phyloP scores from a whole-genome alignment of 768 basidiomycete genomes.

The Lenzites betulinus region DNA sequence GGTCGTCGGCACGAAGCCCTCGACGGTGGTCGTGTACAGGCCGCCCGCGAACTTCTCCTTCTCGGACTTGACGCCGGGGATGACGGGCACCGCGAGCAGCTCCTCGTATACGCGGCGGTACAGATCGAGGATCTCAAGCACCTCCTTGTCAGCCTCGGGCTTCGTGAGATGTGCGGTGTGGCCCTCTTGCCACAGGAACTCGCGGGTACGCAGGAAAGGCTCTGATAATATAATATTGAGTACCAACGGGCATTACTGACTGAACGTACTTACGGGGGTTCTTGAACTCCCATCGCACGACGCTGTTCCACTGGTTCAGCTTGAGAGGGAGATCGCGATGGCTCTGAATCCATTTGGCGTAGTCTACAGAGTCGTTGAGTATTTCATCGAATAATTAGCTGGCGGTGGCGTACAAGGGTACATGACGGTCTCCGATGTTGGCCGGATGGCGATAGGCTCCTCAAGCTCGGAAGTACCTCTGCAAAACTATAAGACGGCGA shows the following conservation, averaged over 20 bases:
- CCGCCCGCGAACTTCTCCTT: constrained; percentile 99
- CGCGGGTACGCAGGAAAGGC: constrained; percentile 98
- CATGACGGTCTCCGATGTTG: constrained; percentile 99
- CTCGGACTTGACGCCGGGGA: constrained; percentile 95
- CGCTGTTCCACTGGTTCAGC: constrained; percentile 98
- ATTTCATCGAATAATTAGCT: background rate
- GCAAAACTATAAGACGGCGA: background rate
- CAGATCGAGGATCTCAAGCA: constrained; percentile 90
- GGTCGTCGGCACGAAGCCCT: constrained; percentile 96
- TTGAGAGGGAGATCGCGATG: constrained; percentile 97
- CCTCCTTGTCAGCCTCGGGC: constrained; percentile 88
- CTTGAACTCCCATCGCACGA: constrained; percentile 99
- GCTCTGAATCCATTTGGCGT: constrained; percentile 98
- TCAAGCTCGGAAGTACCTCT: constrained; percentile 93
- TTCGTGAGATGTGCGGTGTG: constrained; percentile 94
- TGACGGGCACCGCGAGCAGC: constrained; percentile 94
- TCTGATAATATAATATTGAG: constrained; percentile 48
- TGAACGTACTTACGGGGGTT: constrained; percentile 73
- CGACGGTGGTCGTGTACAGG: constrained; percentile 96
- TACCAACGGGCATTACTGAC: background rate
- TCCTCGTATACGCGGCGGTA: constrained; percentile 97
- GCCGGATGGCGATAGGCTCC: constrained; percentile 96
- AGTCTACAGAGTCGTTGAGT: constrained; percentile 55
- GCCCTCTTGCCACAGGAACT: constrained; percentile 99
- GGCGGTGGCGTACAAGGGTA: constrained; percentile 77